phyloP scores from a whole-genome alignment of 352 stramenopile genomes.

The Pythium brachiatum region DNA sequence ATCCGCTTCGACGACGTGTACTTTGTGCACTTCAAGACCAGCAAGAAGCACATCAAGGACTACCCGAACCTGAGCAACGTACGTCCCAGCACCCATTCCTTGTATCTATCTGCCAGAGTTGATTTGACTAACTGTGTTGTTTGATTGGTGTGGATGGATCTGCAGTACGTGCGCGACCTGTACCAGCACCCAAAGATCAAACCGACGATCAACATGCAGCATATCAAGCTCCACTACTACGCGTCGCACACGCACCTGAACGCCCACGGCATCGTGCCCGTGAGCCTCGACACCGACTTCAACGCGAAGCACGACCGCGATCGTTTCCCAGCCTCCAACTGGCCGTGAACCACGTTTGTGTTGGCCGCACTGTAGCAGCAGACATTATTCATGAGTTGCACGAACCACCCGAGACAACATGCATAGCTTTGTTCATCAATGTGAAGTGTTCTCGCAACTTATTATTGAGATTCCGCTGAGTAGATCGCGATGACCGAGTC shows the following conservation, averaged over 20 bases:
- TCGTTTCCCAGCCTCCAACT: constrained; percentile 43
- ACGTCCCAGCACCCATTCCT: constrained; percentile 13
- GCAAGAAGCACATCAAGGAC: constrained; percentile 85
- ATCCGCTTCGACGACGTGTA: constrained; percentile 86
- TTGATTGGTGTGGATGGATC: not conserved
- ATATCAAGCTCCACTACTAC: constrained; percentile 98
- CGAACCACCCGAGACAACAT: not conserved
- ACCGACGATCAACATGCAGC: constrained; percentile 92
- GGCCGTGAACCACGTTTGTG: constrained; percentile 17
- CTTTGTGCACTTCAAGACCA: constrained; percentile 88
- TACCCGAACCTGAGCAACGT: constrained; percentile 86
- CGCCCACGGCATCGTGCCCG: constrained; percentile 91
- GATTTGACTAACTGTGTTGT: not conserved
- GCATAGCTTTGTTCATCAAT: not conserved
- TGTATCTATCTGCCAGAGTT: too few relatives aligned
- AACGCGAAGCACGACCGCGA: constrained; percentile 62
- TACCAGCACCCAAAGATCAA: constrained; percentile 92
- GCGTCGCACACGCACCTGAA: constrained; percentile 93
- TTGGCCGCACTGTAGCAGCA: not conserved
- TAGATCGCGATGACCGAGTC: constrained; percentile 96
- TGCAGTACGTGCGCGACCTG: constrained; percentile 78
- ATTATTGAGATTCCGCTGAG: constrained; percentile 66
- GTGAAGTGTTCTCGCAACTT: not conserved
- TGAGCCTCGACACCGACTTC: constrained; percentile 58
- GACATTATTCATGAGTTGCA: not conserved